Evolutionary conservation across 257 asterid species (phyloP).

Genomic region (Nicotiana undulata): DNA sequence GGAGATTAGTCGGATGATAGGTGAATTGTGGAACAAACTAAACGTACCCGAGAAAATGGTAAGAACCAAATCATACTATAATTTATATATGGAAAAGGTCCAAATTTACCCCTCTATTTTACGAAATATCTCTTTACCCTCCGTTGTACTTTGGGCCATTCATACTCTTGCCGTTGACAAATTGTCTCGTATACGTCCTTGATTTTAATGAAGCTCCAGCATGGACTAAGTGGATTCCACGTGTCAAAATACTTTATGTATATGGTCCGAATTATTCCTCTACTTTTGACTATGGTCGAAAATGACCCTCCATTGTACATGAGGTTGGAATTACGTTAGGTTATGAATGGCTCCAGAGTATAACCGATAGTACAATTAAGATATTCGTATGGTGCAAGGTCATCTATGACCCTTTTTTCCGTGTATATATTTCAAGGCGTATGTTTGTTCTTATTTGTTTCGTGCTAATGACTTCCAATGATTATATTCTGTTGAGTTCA

Average conservation of each 20-base stretch:
- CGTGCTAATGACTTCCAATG: not conserved
- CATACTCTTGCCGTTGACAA: not conserved
- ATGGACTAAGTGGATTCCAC: not conserved
- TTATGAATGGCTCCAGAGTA: not conserved
- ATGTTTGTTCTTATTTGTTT: not conserved
- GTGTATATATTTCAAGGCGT: not conserved
- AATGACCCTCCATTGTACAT: too few relatives aligned
- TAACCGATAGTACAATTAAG: not conserved
- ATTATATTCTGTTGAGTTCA: conserved; percentile 11
- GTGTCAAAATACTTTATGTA: not conserved
- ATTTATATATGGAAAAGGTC: not conserved
- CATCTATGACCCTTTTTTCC: not conserved
- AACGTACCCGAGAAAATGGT: conserved; percentile 61
- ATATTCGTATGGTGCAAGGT: not conserved
- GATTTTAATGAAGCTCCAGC: not conserved
- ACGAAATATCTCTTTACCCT: not conserved
- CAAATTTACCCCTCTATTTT: not conserved
- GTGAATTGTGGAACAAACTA: conserved; percentile 76
- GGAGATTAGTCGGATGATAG: conserved; percentile 78
- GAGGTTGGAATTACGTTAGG: too few relatives aligned
- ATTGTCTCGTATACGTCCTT: not conserved
- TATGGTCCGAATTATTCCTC: not conserved
- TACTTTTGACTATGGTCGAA: too few relatives aligned
- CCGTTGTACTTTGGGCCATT: not conserved
- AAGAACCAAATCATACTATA: conserved; percentile 11